Evolutionary conservation across 768 basidiomycete genomes (phyloP).

Genomic region (Tricholoma flavovirens): DNA sequence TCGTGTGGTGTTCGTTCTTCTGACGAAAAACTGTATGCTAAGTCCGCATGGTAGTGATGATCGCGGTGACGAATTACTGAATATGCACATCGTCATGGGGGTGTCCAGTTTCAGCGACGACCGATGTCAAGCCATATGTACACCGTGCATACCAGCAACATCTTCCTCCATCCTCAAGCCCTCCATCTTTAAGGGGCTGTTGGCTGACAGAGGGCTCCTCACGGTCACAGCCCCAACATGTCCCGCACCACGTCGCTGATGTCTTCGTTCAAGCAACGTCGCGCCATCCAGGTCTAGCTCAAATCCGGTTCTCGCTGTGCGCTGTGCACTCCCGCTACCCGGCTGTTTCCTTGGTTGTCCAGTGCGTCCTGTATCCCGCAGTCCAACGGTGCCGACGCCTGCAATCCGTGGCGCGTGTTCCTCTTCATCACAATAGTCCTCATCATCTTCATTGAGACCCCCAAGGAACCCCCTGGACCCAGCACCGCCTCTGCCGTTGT

Average conservation of each 20-base stretch:
- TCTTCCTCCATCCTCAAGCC: conserved; percentile 17
- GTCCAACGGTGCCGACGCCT: conserved; percentile 11
- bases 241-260: conserved; percentile 30
- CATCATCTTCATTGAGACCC: conserved; percentile 93
- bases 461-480: conserved; percentile 73
- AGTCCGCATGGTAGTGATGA: not conserved
- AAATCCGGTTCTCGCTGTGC: conserved; percentile 38
- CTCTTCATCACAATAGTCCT: conserved; percentile 46
- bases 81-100: not conserved
- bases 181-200: conserved; percentile 23
- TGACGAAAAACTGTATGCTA: not conserved
- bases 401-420: conserved; percentile 5
- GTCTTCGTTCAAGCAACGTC: conserved; percentile 75
- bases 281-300: conserved; percentile 85
- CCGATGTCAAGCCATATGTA: not conserved
- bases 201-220: conserved; percentile 30
- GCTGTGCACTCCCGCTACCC: conserved; percentile 6
- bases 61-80: not conserved
- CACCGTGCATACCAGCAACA: conserved; percentile 18
- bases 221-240: conserved; percentile 16
- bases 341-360: conserved; percentile 18
- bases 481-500: conserved; percentile 72
- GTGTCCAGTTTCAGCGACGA: not conserved
- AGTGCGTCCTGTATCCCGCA: conserved; percentile 28
- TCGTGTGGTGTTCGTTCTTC: not conserved